Base-by-base conservation (phyloP, 2,329 filamentous ascomycete species). In the Colletotrichum gigasporum region DNA sequence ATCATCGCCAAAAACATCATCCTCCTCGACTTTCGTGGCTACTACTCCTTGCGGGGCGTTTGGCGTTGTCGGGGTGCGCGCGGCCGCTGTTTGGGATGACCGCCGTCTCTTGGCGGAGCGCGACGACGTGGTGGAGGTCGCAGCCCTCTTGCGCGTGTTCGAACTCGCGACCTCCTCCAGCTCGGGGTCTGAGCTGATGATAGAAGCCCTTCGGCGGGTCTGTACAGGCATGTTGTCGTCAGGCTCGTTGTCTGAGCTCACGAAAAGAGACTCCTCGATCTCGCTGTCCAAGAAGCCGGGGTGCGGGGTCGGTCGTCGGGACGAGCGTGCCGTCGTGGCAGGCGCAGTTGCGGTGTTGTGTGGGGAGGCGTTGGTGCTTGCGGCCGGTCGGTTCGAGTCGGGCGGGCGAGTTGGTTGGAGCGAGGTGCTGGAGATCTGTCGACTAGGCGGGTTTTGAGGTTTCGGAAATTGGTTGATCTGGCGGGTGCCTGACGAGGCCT, bases 1-100 rank as follows among this genome's bases (percentile, higher is more conserved):
- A 41, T 73, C 67, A 14, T 73, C 72, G 60, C 70, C 71, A 50
- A 75, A 66, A 9, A 73, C 48, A 51, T 77, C 71, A 57, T 76
- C 68, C 55, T 73, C 69, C 39, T 32, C 35, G 24, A 22, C 20
- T 26, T 18, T 35, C 18, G 45, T 44, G 22, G n/a, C 24, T 18
- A 28, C 18, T 20, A 26, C 28, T 47, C 14, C 28, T 47, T n/a
- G 62, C 11, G n/a, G 71, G 69, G 22, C 67, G 67, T 57, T 73
- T 69, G 26, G 74, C 70, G 48, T 75, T 68, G 47, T 54, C 65
- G 9, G 66, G 14, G 28, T 14, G 63, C 57, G 64, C 45, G 52
- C 60, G 24, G 64, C 24, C 16, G 67, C 58, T 24, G 59, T 41
- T 22, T 63, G 53, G 14, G 68, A 68, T 3, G 67, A 53, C 9